A percentile compares a stretch with the other conserved stretches of the same genome.
Conservation (phyloP, 192 early-diverging fungal genomes). For the Powellomyces hirtus region DNA sequence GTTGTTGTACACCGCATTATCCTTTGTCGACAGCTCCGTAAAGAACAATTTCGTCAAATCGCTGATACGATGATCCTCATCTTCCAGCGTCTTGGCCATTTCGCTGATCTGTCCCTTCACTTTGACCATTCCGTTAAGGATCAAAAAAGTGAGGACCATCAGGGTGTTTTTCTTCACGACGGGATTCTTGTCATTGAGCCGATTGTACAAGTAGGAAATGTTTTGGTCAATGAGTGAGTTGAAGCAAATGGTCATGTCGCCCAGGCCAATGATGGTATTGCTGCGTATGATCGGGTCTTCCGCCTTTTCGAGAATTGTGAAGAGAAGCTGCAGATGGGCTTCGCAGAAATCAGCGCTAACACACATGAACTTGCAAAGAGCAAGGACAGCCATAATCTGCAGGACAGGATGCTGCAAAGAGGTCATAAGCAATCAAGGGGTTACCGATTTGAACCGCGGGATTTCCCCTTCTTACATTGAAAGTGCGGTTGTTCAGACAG, state of each 20-base stretch:
- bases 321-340: conserved; percentile 80
- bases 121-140: conserved; percentile 99
- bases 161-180: conserved; percentile 93
- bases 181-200: conserved; percentile 73
- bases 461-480: conserved; percentile 55
- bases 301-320: conserved; percentile 84
- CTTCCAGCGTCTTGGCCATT: conserved; percentile 96
- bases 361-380: conserved; percentile 97
- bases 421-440: conserved; percentile 3
- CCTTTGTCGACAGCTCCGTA: conserved; percentile 90
- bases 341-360: conserved; percentile 95
- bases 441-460: neutral
- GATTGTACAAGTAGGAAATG: conserved; percentile 91
- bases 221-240: conserved; percentile 96
- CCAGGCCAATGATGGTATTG: conserved; percentile 96
- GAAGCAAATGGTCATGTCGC: conserved; percentile 97
- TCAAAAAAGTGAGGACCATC: conserved; percentile 97
- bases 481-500: conserved; percentile 78
- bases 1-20: conserved; percentile 99
- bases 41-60: conserved; percentile 96
- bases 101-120: conserved; percentile 97
- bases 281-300: conserved; percentile 82
- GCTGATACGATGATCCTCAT: conserved; percentile 77
- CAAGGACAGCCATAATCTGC: conserved; percentile 82
- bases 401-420: conserved; percentile 68